phyloP scores from a whole-genome alignment of 306 rosid genomes.

The Pyrus communis region DNA sequence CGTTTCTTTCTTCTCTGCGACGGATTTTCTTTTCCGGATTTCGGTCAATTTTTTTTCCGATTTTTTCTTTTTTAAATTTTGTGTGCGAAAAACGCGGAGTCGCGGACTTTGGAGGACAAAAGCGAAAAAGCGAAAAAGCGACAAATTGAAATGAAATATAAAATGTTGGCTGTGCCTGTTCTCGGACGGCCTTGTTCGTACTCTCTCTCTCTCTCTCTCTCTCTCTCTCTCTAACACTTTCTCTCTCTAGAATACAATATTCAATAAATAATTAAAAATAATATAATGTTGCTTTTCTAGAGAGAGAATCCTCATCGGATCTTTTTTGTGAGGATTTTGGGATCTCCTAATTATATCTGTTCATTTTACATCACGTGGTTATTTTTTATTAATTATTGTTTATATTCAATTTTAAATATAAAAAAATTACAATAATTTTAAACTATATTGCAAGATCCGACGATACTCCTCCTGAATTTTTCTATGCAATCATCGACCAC shows the following conservation, averaged over 20 bases:
- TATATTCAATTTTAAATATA: too few relatives aligned
- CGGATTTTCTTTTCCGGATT: neutral
- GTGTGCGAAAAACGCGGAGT: conserved; percentile 23
- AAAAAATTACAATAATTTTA: too few relatives aligned
- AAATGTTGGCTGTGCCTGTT: conserved; percentile 5
- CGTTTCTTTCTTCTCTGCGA: neutral
- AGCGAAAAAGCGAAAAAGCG: neutral
- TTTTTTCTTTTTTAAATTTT: neutral
- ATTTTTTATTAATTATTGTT: too few relatives aligned
- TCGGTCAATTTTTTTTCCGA: neutral
- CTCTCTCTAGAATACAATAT: neutral
- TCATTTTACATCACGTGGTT: too few relatives aligned
- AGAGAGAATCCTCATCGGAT: too few relatives aligned
- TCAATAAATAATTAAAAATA: neutral
- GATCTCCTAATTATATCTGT: too few relatives aligned
- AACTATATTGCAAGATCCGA: too few relatives aligned
- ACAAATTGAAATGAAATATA: neutral
- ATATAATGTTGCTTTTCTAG: neutral
- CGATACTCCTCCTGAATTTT: neutral
- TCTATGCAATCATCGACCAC: conserved; percentile 22
- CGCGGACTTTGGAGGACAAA: conserved; percentile 29
- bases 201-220: neutral
- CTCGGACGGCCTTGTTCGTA: conserved; percentile 50
- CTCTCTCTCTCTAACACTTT: neutral
- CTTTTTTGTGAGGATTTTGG: too few relatives aligned